A percentile compares a stretch with the other conserved stretches of the same genome.
These are phyloP conservation scores for Kentomonas sorsogonicus DNA, from an alignment of 208 protist genomes.

Conservation along the genomic window DNA sequence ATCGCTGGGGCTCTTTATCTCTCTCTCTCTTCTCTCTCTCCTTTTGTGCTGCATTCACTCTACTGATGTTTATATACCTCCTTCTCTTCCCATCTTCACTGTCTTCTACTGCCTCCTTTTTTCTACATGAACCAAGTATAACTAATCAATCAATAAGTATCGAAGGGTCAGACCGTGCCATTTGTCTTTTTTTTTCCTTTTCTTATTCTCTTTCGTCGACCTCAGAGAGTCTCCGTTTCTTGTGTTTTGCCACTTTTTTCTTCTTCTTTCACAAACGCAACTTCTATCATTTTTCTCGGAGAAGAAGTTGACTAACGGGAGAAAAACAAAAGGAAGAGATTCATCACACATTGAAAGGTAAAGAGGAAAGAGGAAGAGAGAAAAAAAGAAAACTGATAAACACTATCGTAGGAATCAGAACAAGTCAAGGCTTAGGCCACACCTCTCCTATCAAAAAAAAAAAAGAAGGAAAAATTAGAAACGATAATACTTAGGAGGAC, in stretches of 20 bases:
- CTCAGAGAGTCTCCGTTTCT: constrained; percentile 7
- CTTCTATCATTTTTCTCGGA: neutral
- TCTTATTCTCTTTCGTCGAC: neutral
- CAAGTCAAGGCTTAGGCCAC: too few species aligned
- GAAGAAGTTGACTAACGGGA: neutral
- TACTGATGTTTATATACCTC: too few species aligned
- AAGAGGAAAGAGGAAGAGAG: constrained; percentile 15
- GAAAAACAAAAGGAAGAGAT: neutral
- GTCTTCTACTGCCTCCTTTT: too few species aligned
- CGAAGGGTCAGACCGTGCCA: neutral
- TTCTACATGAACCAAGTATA: too few species aligned
- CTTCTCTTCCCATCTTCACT: too few species aligned
- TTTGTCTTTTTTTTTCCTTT: neutral
- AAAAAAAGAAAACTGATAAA: constrained; percentile 12
- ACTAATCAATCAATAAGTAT: too few species aligned
- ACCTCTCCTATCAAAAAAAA: neutral
- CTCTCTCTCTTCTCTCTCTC: too few species aligned
- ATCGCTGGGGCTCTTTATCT: too few species aligned
- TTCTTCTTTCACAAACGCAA: too few species aligned
- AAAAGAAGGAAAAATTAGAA: too few species aligned
- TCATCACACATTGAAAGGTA: constrained; percentile 8
- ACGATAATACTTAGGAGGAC: too few species aligned
- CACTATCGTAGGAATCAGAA: neutral
- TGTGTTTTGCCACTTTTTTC: constrained; percentile 7
- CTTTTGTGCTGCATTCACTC: too few species aligned